Evolutionary conservation across 306 rosid genomes (phyloP), one percentile per base, ranked within the genome.

Genomic region (Vigna hirtella): DNA sequence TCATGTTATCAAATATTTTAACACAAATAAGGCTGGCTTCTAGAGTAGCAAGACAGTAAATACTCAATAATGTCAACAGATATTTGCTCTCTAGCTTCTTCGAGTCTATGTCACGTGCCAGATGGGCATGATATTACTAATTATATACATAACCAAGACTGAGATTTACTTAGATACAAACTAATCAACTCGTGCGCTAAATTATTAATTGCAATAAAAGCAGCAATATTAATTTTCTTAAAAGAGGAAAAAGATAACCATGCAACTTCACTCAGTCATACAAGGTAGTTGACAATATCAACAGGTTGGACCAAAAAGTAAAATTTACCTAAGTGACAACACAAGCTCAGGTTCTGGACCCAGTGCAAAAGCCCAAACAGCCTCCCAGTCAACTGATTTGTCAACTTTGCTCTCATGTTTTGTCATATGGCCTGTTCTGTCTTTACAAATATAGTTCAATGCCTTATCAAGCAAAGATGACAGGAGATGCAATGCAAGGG

Each of bases 281-380:
- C 77, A 22, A 64, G 30, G 58, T 38, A 51, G 66, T 49, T 58
- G 59, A 75, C 55, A 40, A 78, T 70, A 65, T 79, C 64, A 86
- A 62, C 56, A 84, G 51, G 49, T 65, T 9, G 61, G 40, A 69
- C 62, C 32, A 83, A 73, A 72, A 69, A 36, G 28, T 50, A 66
- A 73, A 55, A 77, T 40, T 81, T 58, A 95, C 99, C 99, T 93
- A 7, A 95, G 89, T 40, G 99, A 83, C 78, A 93, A 88, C 66
- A 85, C 85, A 5, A 95, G 99, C 85, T 95, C 98, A 72, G 99
- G 97, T 86, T 95, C 96, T 58, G 99, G 98, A 72, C 99, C 99
- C 61, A 95, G 93, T 67, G 89, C 87, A 81, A 82, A 95, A 72
- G 98, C 95, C 99, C 99, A 95, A 77, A 95, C 64, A 70, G 99